phyloP scores from a whole-genome alignment of 169 alveolate genomes.

The Cryptosporidium sp. region DNA sequence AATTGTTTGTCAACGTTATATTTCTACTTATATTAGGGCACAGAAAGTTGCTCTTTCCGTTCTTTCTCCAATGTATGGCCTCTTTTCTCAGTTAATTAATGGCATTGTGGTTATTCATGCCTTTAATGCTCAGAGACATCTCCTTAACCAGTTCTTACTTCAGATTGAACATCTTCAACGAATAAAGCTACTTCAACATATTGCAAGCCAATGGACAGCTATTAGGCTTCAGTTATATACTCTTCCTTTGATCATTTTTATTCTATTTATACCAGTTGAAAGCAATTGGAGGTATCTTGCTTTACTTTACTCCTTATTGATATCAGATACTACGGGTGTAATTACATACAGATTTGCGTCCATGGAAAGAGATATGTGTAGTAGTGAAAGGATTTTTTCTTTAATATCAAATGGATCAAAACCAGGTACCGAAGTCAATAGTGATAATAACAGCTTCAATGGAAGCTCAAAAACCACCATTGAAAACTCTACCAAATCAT shows the following conservation, averaged over 20 bases:
- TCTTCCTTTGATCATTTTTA: constrained; percentile 46
- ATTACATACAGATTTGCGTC: constrained; percentile 54
- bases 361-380: constrained; percentile 76
- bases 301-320: constrained; percentile 32
- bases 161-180: constrained; percentile 72
- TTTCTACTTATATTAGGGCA: constrained; percentile 48
- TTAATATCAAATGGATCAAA: constrained; percentile 19
- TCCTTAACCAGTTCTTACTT: constrained; percentile 26
- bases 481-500: not conserved
- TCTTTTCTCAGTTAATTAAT: constrained; percentile 55
- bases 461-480: not conserved
- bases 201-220: constrained; percentile 76
- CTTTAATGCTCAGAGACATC: constrained; percentile 49
- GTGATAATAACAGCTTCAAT: not conserved
- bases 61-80: constrained; percentile 59
- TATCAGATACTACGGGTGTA: constrained; percentile 60
- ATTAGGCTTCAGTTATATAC: constrained; percentile 61
- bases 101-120: constrained; percentile 49
- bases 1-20: constrained; percentile 35
- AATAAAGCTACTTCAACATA: constrained; percentile 52
- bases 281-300: constrained; percentile 53
- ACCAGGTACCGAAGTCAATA: not conserved
- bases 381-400: constrained; percentile 37
- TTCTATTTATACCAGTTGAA: constrained; percentile 25
- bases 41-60: constrained; percentile 55